Base-by-base conservation (phyloP, 140 eudicot species). In the Artemisia princeps region DNA sequence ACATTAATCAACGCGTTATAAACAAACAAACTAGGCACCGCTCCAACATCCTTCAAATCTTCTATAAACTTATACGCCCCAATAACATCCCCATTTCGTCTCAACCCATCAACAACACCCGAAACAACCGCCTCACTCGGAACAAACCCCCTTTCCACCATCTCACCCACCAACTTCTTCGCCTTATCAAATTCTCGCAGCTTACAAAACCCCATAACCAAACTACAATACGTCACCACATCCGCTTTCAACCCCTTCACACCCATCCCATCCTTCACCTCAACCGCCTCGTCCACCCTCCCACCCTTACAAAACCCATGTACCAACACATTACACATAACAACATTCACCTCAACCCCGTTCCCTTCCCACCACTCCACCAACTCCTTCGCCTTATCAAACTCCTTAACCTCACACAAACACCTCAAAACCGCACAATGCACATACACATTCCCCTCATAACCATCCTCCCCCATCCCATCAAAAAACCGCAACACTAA, bases 61-160 rank as follows among this genome's bases (percentile, higher is more conserved):
- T 67, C 67, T 19, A 88, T 45, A 75, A 88, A 74, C 58, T 50
- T 73, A 73, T 81, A 88, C 54, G 96, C 95, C 67, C 72, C 75
- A 49, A 60, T 45, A 55, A 58, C 62, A 79, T 87, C 66, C 20
- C 89, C 95, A 50, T 76, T 86, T 81, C 74, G 78, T 76, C 98
- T 85, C 66, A 88, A 42, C 60, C 98, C 98, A 26, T 92, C 98
- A 55, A 92, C 82, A 20, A 84, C 63, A 61, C 77, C 67, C 6
- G 95, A 83, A 48, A 92, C 74, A 77, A 86, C 89, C 33, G 80
- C 95, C 64, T 81, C 89, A 67, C 77, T 82, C 0, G 95, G 98
- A 15, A 77, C 68, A 70, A 84, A 80, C 20, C 86, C 95, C 73
- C 67, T 68, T 13, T 77, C 88, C 66, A 81, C 64, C 98, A 92